Evolutionary conservation across 129 eudicot species (phyloP), one percentile per base, ranked within the genome.

Genomic region (Solidago caesia): DNA sequence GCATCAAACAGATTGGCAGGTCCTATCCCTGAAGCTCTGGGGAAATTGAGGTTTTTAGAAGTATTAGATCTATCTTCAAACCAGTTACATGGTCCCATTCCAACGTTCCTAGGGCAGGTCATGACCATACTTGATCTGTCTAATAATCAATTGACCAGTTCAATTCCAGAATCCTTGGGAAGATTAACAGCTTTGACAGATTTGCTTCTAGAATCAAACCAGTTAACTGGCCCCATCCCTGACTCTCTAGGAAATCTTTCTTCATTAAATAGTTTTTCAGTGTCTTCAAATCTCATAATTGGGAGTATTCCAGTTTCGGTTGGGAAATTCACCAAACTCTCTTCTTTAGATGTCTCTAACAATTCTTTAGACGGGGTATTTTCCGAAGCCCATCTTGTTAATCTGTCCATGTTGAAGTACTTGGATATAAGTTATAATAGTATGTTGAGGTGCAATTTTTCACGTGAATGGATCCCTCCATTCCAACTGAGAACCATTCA

Each of bases 381-480:
- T 71, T 41, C 6, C 15, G 75, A 71, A 71, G 8, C 75, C 42
- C 75, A 52, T 68, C 29, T 68, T 10, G 26, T 60, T 48, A 68
- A 49, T 26, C 46, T 68, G 10, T 12, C 45, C 8, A 70, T 49
- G 62, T 70, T 70, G 46, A 29, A 13, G 74, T 52, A 51, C 61
- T 29, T 70, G 7, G 74, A 70, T 10, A 39, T 70, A 29, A 42
- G 75, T 71, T 55, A 6, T 4, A 71, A 55, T 15, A 43, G 43
- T 14, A 41, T 27, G 21, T 71, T 71, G 66, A 56, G 0, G 5
- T 16, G 53, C 51, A 55, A 71, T 8, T 16, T 71, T 55, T 71
- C 53, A 25, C 52, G 52, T 9, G 52, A 71, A 2, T 71, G 75
- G 65, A 59, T 58, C n/a, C 77, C 77, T 57, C 57, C 67, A 13